A percentile compares a stretch with the other conserved stretches of the same genome.
These are phyloP conservation scores for Parathielavia hyrcaniae DNA, from an alignment of 495 filamentous ascomycete genomes.

Conservation along the genomic window DNA sequence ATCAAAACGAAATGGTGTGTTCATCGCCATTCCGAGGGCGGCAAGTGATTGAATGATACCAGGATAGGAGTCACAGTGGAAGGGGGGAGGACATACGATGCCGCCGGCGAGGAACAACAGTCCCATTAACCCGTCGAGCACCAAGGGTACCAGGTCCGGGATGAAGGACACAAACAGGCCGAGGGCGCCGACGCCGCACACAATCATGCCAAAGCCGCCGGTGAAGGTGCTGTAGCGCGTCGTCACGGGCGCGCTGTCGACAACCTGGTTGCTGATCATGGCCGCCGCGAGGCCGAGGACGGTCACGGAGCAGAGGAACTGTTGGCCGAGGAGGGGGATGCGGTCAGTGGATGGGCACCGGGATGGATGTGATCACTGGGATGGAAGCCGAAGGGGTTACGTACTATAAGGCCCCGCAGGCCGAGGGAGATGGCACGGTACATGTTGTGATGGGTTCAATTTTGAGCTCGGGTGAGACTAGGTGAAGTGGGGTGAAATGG, in stretches of 20 bases:
- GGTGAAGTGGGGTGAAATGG: not conserved
- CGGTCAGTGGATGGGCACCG: not conserved
- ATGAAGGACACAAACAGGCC: conserved; percentile 38
- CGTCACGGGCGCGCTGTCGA: conserved; percentile 33
- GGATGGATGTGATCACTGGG: no score
- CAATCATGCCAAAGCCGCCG: conserved; percentile 45
- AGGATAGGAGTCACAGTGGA: no score
- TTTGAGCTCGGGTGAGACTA: not conserved
- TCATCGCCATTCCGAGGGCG: no score
- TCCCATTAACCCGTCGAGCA: conserved; percentile 39
- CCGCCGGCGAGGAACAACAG: conserved; percentile 48
- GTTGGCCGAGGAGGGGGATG: not conserved
- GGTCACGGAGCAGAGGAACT: conserved; percentile 44
- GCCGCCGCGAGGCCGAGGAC: conserved; percentile 45
- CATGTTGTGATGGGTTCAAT: conserved; percentile 6
- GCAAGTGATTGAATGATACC: no score
- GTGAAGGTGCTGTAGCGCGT: conserved; percentile 45
- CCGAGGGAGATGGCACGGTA: conserved; percentile 10
- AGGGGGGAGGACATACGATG: conserved; percentile 43
- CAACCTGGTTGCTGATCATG: conserved; percentile 41
- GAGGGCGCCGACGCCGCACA: conserved; percentile 35
- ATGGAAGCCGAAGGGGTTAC: not conserved
- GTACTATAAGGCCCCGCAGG: conserved; percentile 16
- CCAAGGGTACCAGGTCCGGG: conserved; percentile 35
- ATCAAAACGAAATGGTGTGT: no score